Percentiles rank a stretch among this genome's conserved stretches.
These are phyloP conservation scores for Chloromonas sp. DNA, from an alignment of 163 green algal species.

Conservation along the genomic window DNA sequence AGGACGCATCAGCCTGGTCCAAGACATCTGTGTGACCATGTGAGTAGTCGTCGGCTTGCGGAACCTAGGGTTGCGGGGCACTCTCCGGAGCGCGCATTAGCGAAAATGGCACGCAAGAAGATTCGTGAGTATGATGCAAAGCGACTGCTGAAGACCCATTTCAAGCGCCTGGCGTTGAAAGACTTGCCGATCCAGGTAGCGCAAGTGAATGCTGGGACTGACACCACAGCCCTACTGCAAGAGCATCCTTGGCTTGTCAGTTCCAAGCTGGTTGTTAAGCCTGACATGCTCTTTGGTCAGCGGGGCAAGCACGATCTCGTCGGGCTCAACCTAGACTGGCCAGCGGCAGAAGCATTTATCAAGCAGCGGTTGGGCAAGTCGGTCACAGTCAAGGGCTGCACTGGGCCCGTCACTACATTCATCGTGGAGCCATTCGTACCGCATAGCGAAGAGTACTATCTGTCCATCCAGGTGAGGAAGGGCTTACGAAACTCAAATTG, in stretches of 20 bases:
- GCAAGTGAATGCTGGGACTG: conserved; percentile 55
- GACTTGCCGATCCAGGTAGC: conserved; percentile 75
- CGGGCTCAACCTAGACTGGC: conserved; percentile 76
- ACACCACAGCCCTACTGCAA: conserved; percentile 38
- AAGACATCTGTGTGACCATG: no score
- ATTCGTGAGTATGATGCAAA: conserved; percentile 87
- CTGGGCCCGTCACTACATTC: conserved; percentile 80
- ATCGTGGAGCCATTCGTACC: conserved; percentile 91
- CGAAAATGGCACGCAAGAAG: conserved; percentile 65
- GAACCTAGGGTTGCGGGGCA: no score
- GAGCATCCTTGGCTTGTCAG: conserved; percentile 59
- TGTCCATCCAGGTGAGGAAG: conserved; percentile 44
- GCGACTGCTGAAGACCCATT: conserved; percentile 70
- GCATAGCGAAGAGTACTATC: conserved; percentile 83
- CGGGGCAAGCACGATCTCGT: conserved; percentile 93
- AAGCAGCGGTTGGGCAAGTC: conserved; percentile 60
- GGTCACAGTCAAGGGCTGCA: conserved; percentile 67
- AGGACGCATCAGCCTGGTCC: no score
- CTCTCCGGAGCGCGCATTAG: no score
- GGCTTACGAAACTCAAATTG: background rate
- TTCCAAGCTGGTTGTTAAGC: conserved; percentile 84
- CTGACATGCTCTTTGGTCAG: conserved; percentile 94
- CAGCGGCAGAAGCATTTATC: conserved; percentile 68
- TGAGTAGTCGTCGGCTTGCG: no score
- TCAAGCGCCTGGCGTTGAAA: conserved; percentile 64